phyloP scores from a whole-genome alignment of 2,329 filamentous ascomycete species.

The Erysiphe neolycopersici region DNA sequence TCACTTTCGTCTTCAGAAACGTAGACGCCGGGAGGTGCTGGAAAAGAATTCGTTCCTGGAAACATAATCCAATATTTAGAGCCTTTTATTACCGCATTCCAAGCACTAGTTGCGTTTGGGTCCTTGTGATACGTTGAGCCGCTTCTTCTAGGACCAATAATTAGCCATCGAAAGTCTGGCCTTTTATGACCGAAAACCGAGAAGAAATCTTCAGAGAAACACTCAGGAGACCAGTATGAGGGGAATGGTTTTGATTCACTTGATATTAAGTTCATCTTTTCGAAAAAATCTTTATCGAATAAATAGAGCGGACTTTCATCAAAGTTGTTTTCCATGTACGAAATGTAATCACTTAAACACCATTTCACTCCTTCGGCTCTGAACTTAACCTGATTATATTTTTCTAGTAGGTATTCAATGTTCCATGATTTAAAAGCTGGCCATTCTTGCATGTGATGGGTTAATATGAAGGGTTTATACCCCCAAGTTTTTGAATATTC shows the following conservation, averaged over 20 bases:
- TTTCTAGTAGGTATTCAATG: slow-evolving; percentile 33
- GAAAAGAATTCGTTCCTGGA: slow-evolving; percentile 27
- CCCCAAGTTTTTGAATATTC: slow-evolving; percentile 58
- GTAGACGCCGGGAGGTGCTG: slow-evolving; percentile 56
- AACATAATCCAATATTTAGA: slow-evolving; percentile 99
- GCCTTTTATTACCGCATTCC: slow-evolving; percentile 80
- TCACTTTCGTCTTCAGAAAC: slow-evolving; percentile 76
- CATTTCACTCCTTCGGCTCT: slow-evolving; percentile 86
- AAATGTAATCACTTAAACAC: slow-evolving; percentile 52
- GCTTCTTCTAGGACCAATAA: slow-evolving; percentile 63
- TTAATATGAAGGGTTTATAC: slow-evolving; percentile 63
- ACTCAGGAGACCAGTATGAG: slow-evolving; percentile 52
- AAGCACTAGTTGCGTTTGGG: slow-evolving; percentile 48
- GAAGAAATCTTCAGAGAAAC: slow-evolving; percentile 73
- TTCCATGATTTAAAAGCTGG: slow-evolving; percentile 52
- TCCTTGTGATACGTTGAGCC: slow-evolving; percentile 90
- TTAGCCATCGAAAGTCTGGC: slow-evolving; percentile 78
- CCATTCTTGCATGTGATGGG: slow-evolving; percentile 57
- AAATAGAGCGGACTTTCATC: slow-evolving; percentile 86
- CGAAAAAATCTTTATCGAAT: slow-evolving; percentile 65
- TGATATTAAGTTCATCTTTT: slow-evolving; percentile 55
- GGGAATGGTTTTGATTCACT: slow-evolving; percentile 21
- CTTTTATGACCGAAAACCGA: slow-evolving; percentile 49
- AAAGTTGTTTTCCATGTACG: slow-evolving; percentile 52
- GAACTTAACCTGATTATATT: slow-evolving; percentile 43